Evolutionary conservation across 768 basidiomycete genomes (phyloP), one percentile per base, ranked within the genome.

Genomic region (Termitomyces sp.): DNA sequence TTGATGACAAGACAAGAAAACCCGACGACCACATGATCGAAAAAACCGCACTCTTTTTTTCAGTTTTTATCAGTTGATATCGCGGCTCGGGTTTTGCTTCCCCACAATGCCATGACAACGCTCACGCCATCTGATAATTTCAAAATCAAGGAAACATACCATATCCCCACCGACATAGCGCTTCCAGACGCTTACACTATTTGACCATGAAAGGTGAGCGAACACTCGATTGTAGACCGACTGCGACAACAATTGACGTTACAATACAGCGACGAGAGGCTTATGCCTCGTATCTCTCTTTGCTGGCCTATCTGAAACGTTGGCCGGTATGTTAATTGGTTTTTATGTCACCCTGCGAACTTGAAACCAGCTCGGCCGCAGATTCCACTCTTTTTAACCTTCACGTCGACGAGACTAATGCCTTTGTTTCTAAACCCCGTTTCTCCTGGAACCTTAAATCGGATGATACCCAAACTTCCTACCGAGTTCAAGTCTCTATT

Each of bases 351-450:
- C 33, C 32, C 16, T 40, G 9, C 33, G 4, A 35, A 40, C 16
- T 28, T 13, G 7, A 51, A 41, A 32, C 28, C 14, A 48, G 41
- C 2, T 50, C 12, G 5, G 46, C 44, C 16, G 12, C 32, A 61
- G 59, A 56, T 61, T 59, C 63, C 53, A 63, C 60, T 56, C 57
- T 56, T 33, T 58, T 49, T 38, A 47, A 63, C 55, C 53, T 63
- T 58, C 63, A 56, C n/a, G 55, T 55, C 49, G 38, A 63, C 23
- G 53, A 50, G 35, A 57, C 48, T 23, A 44, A 51, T 43, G 26
- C 54, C 20, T 40, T 55, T 50, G 23, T 57, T 16, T 36, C 60
- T 36, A 57, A 48, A 56, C 60, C 56, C 30, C 44, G 51, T 36
- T 57, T 61, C 8, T 57, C 56, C 16, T 53, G 53, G 59, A 56